Evolutionary conservation across 257 asterid species (phyloP).

Genomic region (Rehmannia glutinosa): DNA sequence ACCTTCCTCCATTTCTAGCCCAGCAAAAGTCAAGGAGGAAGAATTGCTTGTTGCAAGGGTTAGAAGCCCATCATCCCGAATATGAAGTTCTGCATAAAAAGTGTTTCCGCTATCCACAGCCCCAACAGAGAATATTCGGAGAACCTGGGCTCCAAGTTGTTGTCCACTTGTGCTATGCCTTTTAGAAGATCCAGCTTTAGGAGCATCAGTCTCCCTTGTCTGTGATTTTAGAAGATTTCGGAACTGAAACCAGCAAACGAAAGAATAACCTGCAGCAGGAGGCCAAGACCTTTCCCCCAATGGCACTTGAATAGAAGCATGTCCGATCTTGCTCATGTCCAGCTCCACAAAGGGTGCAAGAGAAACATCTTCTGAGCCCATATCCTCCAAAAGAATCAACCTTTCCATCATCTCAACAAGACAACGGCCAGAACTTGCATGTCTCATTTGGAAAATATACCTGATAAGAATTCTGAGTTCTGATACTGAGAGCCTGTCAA

Average conservation of each 20-base stretch:
- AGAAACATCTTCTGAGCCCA: slow-evolving; percentile 82
- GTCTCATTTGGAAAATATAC: slow-evolving; percentile 80
- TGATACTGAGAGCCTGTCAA: slow-evolving; percentile 73
- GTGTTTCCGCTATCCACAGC: slow-evolving; percentile 66
- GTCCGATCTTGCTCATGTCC: slow-evolving; percentile 92
- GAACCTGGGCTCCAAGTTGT: slow-evolving; percentile 54
- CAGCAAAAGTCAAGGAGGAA: slow-evolving; percentile 82
- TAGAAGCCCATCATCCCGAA: slow-evolving; percentile 86
- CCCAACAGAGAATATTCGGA: slow-evolving; percentile 87
- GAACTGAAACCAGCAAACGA: slow-evolving; percentile 96
- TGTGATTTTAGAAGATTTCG: slow-evolving; percentile 65
- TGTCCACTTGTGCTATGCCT: slow-evolving; percentile 49
- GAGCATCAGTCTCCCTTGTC: slow-evolving; percentile 60
- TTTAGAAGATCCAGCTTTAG: slow-evolving; percentile 52
- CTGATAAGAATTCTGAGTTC: slow-evolving; percentile 89
- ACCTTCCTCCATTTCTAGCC: slow-evolving; percentile 93
- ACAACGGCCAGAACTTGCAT: slow-evolving; percentile 58
- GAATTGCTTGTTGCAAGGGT: slow-evolving; percentile 93
- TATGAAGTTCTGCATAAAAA: slow-evolving; percentile 80
- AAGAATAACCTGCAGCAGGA: slow-evolving; percentile 99
- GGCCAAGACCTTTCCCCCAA: slow-evolving; percentile 99
- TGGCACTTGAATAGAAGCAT: slow-evolving; percentile 97
- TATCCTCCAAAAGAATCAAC: slow-evolving; percentile 63
- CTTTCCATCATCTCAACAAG: slow-evolving; percentile 95
- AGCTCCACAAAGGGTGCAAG: slow-evolving; percentile 96